phyloP scores from a whole-genome alignment of 2,329 filamentous ascomycete species.

The Penicillium sp. region DNA sequence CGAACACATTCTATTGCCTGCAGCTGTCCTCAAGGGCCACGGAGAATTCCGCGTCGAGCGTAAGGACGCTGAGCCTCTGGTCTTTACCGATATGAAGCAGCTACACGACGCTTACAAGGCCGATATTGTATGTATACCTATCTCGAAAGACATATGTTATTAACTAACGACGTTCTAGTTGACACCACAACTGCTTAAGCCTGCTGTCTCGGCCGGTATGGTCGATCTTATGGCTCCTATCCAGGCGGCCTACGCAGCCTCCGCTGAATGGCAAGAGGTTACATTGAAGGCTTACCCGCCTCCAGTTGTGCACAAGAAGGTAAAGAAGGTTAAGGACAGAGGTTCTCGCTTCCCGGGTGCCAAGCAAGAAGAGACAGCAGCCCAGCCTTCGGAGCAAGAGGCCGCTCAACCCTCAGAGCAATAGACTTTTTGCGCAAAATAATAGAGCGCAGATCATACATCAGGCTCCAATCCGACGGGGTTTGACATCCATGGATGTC shows the following conservation, averaged over 20 bases:
- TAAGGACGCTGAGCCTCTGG: conserved; percentile 67
- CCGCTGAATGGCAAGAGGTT: conserved; percentile 75
- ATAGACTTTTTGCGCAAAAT: too few species aligned
- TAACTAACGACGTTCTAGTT: conserved; percentile 48
- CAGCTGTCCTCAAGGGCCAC: conserved; percentile 44
- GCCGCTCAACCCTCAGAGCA: not conserved
- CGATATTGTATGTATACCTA: conserved; percentile 62
- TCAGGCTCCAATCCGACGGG: too few species aligned
- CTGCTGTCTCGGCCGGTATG: conserved; percentile 73
- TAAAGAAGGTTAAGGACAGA: conserved; percentile 73
- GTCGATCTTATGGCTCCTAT: conserved; percentile 75
- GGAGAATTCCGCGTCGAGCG: conserved; percentile 66
- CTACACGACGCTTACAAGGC: conserved; percentile 76
- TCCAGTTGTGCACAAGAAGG: conserved; percentile 62
- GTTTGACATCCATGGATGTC: too few species aligned
- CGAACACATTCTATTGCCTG: conserved; percentile 81
- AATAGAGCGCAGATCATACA: too few species aligned
- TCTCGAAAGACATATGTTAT: not conserved
- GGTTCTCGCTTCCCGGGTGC: conserved; percentile 55
- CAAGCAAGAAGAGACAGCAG: not conserved
- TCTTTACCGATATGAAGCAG: conserved; percentile 73
- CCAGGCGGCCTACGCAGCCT: conserved; percentile 66
- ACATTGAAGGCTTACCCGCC: conserved; percentile 79
- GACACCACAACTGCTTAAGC: conserved; percentile 83
- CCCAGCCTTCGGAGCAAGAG: not conserved